Conservation (phyloP, 768 basidiomycete species). For the Naganishia vishniacii region DNA sequence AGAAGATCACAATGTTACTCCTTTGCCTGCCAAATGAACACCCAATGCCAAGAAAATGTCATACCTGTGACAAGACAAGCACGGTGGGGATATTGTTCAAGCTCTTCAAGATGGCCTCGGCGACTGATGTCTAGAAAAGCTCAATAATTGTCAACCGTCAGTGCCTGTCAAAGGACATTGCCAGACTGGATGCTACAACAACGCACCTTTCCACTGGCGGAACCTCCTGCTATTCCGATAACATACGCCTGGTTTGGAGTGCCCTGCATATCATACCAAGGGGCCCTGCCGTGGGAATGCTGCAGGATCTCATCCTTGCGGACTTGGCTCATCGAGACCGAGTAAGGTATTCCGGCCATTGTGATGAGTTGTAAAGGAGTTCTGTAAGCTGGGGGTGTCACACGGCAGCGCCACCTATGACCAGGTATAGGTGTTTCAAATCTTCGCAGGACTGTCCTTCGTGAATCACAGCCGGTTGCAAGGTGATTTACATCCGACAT, state of each 20-base stretch:
- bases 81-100: constrained; percentile 54
- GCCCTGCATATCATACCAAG: constrained; percentile 50
- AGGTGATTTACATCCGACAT: constrained; percentile 5
- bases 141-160: neutral
- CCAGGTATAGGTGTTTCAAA: no score
- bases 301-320: constrained; percentile 28
- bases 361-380: neutral
- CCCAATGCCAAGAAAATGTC: no score
- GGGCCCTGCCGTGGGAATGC: constrained; percentile 36
- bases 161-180: no score
- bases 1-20: neutral
- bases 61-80: constrained; percentile 80
- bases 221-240: constrained; percentile 52
- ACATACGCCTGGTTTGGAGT: constrained; percentile 49
- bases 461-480: constrained; percentile 4
- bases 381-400: no score
- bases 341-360: constrained; percentile 6
- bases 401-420: no score
- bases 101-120: constrained; percentile 47
- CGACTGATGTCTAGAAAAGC: constrained; percentile 43
- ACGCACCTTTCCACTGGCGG: constrained; percentile 50
- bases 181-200: neutral
- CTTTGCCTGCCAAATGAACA: no score
- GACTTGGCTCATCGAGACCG: constrained; percentile 16
- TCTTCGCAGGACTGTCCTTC: constrained; percentile 8